phyloP scores from a whole-genome alignment of 2,329 filamentous ascomycete species.

The Chaetoscypha palmicola region DNA sequence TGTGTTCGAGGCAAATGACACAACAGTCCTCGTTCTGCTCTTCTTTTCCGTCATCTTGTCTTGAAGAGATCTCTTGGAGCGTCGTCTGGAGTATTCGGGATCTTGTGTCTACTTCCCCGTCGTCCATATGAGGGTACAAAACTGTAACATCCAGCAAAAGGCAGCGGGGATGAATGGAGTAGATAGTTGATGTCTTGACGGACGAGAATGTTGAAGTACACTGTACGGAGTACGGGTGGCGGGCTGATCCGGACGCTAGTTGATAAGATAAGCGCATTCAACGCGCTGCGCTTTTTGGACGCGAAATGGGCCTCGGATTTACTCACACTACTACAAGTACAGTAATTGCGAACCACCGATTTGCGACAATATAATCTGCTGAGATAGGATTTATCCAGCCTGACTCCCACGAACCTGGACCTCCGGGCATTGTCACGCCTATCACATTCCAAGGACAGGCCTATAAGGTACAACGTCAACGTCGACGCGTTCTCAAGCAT shows the following conservation, averaged over 20 bases:
- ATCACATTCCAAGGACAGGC: no score
- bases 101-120: slow-evolving; percentile 35
- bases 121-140: slow-evolving; percentile 29
- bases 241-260: background rate
- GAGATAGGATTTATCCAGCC: no score
- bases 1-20: slow-evolving; percentile 76
- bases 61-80: slow-evolving; percentile 34
- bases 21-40: slow-evolving; percentile 50
- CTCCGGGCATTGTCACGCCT: no score
- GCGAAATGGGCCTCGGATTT: background rate
- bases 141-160: no score
- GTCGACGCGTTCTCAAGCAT: no score
- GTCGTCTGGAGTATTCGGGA: slow-evolving; percentile 39
- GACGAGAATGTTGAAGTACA: background rate
- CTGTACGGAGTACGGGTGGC: background rate
- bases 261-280: slow-evolving; percentile 1
- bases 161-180: no score
- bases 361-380: no score
- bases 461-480: no score
- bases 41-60: slow-evolving; percentile 25
- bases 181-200: background rate
- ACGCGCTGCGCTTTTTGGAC: slow-evolving; percentile 1
- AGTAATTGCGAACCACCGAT: no score
- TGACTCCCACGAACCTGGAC: no score
- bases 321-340: no score